Evolutionary conservation across 208 protist species (phyloP).

Genomic region (Sergeia podlipaevii): DNA sequence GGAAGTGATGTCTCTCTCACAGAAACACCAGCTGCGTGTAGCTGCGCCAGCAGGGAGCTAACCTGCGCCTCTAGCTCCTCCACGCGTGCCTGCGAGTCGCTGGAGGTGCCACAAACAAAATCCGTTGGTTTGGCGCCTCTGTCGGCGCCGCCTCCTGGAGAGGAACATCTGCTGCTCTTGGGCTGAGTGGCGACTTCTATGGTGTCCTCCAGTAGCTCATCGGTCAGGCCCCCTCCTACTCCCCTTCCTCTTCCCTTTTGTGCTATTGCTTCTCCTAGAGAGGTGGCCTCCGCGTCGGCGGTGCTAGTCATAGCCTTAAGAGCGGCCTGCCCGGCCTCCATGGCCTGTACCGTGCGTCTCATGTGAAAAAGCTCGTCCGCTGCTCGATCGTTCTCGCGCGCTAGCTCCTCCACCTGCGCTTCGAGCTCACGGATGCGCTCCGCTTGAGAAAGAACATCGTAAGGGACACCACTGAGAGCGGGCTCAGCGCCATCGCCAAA

Average conservation of each 20-base stretch:
- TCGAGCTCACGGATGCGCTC: constrained; percentile 3
- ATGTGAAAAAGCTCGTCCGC: too few relatives aligned
- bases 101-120: too few relatives aligned
- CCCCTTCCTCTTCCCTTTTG: neutral
- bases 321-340: constrained; percentile 8
- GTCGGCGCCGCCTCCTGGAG: neutral
- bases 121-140: too few relatives aligned
- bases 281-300: neutral
- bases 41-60: too few relatives aligned
- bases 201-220: constrained; percentile 1
- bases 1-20: constrained; percentile 5
- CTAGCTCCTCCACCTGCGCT: constrained; percentile 18
- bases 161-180: constrained; percentile 1
- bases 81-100: neutral
- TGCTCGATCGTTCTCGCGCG: neutral
- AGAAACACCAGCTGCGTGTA: neutral
- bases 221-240: neutral
- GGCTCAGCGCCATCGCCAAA: too few relatives aligned
- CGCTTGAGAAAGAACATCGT: neutral
- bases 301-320: neutral
- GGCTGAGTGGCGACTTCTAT: constrained; percentile 6
- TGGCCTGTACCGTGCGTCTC: neutral
- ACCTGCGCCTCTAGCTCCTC: neutral
- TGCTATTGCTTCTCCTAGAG: neutral
- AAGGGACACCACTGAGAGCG: too few relatives aligned